phyloP scores from a whole-genome alignment of 345 rosid genomes.

The Citrus unshiu region DNA sequence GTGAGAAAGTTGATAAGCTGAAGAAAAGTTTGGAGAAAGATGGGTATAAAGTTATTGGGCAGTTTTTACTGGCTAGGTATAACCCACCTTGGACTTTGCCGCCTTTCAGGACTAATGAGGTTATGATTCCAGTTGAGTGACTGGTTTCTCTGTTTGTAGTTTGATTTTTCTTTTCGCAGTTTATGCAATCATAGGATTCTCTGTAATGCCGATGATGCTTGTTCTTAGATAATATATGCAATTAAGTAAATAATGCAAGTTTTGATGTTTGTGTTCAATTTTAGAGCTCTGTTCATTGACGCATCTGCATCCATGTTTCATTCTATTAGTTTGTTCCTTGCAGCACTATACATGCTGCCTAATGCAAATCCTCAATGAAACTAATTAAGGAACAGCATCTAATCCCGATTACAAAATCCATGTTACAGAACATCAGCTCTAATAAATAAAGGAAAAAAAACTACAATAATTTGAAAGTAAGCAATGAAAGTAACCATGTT shows the following conservation, averaged over 20 bases:
- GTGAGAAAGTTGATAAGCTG: conserved; percentile 64
- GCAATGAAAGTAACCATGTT: no score
- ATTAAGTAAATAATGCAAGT: neutral
- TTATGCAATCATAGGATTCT: neutral
- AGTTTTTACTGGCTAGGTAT: conserved; percentile 67
- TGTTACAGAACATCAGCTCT: no score
- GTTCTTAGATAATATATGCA: neutral
- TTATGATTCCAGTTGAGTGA: conserved; percentile 76
- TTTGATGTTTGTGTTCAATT: no score
- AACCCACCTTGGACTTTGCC: conserved; percentile 94
- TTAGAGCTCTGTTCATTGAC: neutral
- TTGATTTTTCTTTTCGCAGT: neutral
- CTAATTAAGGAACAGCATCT: neutral
- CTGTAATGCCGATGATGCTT: neutral
- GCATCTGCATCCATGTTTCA: neutral
- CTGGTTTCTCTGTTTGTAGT: neutral
- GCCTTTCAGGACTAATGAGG: conserved; percentile 69
- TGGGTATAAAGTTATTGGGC: conserved; percentile 63
- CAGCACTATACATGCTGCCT: no score
- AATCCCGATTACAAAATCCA: neutral
- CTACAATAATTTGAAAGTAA: no score
- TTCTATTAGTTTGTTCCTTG: neutral
- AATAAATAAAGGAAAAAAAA: neutral
- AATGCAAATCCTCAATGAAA: neutral
- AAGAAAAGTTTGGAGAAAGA: conserved; percentile 62